A percentile compares a stretch with the other conserved stretches of the same genome.
Conservation (phyloP, 2,329 filamentous ascomycete species). For the Fusarium chaquense region DNA sequence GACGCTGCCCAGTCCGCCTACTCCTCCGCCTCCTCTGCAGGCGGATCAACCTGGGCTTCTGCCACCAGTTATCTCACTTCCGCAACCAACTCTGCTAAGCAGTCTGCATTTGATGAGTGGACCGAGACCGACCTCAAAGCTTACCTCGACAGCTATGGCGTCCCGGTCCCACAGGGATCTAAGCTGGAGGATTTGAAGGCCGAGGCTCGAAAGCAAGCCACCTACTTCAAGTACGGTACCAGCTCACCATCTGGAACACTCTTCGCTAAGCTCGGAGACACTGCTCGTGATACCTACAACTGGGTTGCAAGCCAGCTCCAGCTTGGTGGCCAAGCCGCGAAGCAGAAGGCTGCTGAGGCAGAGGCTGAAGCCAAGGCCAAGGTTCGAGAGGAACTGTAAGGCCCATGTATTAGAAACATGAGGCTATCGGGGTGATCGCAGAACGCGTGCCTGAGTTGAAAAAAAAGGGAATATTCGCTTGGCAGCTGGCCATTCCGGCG, state of each 20-base stretch:
- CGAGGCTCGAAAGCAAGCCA: slow-evolving; percentile 77
- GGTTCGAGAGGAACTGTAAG: slow-evolving; percentile 63
- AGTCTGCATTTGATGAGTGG: slow-evolving; percentile 78
- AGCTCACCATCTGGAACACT: slow-evolving; percentile 73
- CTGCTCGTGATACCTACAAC: slow-evolving; percentile 60
- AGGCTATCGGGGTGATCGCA: not conserved
- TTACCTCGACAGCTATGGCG: slow-evolving; percentile 83
- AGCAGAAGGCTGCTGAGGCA: slow-evolving; percentile 59
- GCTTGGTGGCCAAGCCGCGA: slow-evolving; percentile 61
- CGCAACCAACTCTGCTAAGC: slow-evolving; percentile 74
- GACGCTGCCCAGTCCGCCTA: slow-evolving; percentile 73
- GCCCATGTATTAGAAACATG: not conserved
- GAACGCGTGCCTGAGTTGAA: not conserved
- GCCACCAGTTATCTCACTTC: slow-evolving; percentile 77
- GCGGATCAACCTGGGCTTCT: slow-evolving; percentile 71
- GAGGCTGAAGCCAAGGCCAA: slow-evolving; percentile 52
- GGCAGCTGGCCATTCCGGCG: not conserved
- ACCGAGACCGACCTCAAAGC: slow-evolving; percentile 78
- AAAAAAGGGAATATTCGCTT: not conserved
- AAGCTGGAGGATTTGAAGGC: slow-evolving; percentile 77
- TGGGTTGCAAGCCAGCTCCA: slow-evolving; percentile 65
- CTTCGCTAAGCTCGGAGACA: slow-evolving; percentile 71
- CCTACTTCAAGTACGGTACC: slow-evolving; percentile 82
- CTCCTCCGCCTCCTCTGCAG: slow-evolving; percentile 67
- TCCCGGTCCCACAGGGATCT: slow-evolving; percentile 75